A percentile compares a stretch with the other conserved stretches of the same genome.
Conservation (phyloP, 345 rosid genomes). For the Eucalyptus polyanthemos region DNA sequence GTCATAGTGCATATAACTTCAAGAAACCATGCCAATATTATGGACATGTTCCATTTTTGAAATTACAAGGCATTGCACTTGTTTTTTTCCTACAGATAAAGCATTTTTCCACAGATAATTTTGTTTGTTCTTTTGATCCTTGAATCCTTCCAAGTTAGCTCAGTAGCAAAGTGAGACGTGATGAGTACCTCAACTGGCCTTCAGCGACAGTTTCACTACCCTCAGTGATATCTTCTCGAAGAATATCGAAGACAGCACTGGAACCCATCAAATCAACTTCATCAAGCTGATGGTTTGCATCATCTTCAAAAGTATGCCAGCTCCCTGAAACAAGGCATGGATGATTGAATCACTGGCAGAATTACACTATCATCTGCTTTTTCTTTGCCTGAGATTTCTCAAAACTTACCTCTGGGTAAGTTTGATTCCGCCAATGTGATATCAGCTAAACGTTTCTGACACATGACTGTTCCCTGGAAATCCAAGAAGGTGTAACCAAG, state of each 20-base stretch:
- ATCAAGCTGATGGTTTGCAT: neutral
- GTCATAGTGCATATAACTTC: neutral
- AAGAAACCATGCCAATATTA: neutral
- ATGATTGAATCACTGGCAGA: neutral
- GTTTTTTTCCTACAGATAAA: neutral
- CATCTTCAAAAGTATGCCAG: slow-evolving; percentile 1
- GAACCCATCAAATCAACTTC: slow-evolving; percentile 15
- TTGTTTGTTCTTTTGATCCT: neutral
- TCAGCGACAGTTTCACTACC: neutral
- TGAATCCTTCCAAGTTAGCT: neutral
- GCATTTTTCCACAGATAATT: neutral
- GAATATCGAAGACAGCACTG: slow-evolving; percentile 17
- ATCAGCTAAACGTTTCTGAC: slow-evolving; percentile 16
- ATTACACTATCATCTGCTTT: neutral
- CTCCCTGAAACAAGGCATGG: slow-evolving; percentile 12
- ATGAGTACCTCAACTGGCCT: neutral
- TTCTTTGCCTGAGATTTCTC: neutral
- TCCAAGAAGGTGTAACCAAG: slow-evolving; percentile 46
- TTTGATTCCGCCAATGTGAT: neutral
- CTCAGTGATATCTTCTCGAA: slow-evolving; percentile 12
- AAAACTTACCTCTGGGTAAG: slow-evolving; percentile 8
- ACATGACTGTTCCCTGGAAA: slow-evolving; percentile 58
- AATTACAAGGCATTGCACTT: neutral
- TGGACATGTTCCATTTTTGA: neutral
- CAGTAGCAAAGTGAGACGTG: neutral